phyloP scores from a whole-genome alignment of 257 asterid species.

The Cynanchum wilfordii region DNA sequence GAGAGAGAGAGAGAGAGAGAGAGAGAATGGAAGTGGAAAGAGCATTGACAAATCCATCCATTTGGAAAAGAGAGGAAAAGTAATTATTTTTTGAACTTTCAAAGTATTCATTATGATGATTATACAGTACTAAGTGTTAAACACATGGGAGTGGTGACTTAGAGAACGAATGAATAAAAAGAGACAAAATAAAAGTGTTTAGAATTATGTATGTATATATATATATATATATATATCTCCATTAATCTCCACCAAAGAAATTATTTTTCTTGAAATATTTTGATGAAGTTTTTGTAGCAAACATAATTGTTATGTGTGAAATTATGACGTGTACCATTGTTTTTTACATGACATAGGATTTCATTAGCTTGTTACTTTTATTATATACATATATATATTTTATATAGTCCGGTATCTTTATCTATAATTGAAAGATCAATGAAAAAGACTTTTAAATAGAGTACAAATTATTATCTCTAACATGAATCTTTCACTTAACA shows the following conservation, averaged over 20 bases:
- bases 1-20: neutral
- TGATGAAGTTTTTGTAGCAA: neutral
- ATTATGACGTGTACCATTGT: neutral
- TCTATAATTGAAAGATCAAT: neutral
- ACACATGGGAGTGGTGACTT: neutral
- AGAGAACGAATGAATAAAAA: neutral
- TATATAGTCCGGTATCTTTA: neutral
- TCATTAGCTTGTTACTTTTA: neutral
- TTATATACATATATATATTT: neutral
- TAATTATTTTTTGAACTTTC: neutral
- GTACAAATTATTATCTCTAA: too few relatives aligned
- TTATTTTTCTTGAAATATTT: neutral
- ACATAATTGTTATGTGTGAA: neutral
- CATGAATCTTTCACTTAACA: too few relatives aligned
- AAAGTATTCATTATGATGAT: neutral
- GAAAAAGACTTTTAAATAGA: too few relatives aligned
- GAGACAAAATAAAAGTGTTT: neutral
- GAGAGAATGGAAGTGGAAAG: conserved; percentile 4
- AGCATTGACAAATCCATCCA: neutral
- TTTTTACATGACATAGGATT: neutral
- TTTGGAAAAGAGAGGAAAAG: neutral
- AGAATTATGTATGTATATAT: neutral
- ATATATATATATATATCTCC: neutral
- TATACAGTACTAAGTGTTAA: neutral
- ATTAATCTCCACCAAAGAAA: neutral